Evolutionary conservation across 768 basidiomycete genomes (phyloP).

Genomic region (Chlorophyllum brunneum): DNA sequence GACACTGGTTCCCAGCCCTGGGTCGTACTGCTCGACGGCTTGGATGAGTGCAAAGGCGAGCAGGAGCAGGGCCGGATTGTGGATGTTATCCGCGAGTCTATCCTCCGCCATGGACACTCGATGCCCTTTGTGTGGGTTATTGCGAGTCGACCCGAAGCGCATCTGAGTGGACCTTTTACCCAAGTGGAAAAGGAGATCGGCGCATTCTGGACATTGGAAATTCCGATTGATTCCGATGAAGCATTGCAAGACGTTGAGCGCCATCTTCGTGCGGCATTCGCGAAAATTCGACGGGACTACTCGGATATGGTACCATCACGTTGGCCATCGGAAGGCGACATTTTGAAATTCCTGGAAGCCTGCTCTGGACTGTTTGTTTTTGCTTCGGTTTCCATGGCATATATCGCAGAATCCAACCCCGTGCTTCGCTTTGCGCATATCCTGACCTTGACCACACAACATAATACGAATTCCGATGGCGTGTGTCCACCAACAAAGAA

Average conservation of each 20-base stretch:
- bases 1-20: not conserved
- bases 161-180: not conserved
- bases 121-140: constrained; percentile 2
- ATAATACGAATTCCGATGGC: not conserved
- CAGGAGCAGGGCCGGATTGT: not conserved
- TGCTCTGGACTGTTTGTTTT: not conserved
- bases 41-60: constrained; percentile 1
- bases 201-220: not conserved
- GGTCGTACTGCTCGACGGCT: not conserved
- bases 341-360: not conserved
- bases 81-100: not conserved
- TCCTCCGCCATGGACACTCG: not conserved
- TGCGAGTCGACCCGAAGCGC: not conserved
- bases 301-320: not conserved
- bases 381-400: not conserved
- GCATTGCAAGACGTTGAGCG: not conserved
- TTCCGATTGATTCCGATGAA: not conserved
- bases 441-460: not conserved
- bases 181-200: not conserved
- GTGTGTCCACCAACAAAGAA: not conserved
- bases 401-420: not conserved
- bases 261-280: not conserved
- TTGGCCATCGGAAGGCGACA: not conserved
- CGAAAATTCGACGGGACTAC: not conserved
- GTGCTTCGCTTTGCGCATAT: not conserved